These are phyloP conservation scores for Mycena galericulata DNA, from an alignment of 768 basidiomycete genomes.

Conservation along the genomic window DNA sequence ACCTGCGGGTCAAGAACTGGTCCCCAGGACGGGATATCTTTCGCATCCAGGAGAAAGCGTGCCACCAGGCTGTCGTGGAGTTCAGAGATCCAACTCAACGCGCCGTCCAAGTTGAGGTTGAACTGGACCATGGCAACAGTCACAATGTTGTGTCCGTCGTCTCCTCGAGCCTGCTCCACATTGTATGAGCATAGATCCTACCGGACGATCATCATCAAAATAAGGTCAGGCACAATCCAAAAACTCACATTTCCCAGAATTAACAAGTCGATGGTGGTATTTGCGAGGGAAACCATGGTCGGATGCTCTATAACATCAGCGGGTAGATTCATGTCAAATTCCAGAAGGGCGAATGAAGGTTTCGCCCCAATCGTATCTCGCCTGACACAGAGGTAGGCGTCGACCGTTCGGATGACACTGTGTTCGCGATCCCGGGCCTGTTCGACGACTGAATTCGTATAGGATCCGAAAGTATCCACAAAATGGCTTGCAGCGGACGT, in stretches of 20 bases:
- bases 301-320: conserved; percentile 49
- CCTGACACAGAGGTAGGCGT: conserved; percentile 46
- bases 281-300: conserved; percentile 14
- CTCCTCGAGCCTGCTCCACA: conserved; percentile 48
- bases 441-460: conserved; percentile 44
- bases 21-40: conserved; percentile 55
- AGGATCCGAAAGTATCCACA: conserved; percentile 44
- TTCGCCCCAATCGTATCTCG: conserved; percentile 45
- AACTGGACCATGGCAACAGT: conserved; percentile 48
- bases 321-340: conserved; percentile 47
- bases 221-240: background rate
- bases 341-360: conserved; percentile 44
- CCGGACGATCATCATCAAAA: background rate
- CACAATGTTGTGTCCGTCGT: conserved; percentile 49
- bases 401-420: conserved; percentile 38
- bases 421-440: conserved; percentile 45
- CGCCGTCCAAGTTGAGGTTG: conserved; percentile 39
- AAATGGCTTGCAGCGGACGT: conserved; percentile 40
- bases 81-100: conserved; percentile 44
- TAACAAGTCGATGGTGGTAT: background rate
- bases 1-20: conserved; percentile 54
- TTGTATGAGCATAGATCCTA: conserved; percentile 53
- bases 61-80: conserved; percentile 42
- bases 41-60: conserved; percentile 46
- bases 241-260: background rate